phyloP scores from a whole-genome alignment of 2,329 filamentous ascomycete species.

The Penicillium freii region DNA sequence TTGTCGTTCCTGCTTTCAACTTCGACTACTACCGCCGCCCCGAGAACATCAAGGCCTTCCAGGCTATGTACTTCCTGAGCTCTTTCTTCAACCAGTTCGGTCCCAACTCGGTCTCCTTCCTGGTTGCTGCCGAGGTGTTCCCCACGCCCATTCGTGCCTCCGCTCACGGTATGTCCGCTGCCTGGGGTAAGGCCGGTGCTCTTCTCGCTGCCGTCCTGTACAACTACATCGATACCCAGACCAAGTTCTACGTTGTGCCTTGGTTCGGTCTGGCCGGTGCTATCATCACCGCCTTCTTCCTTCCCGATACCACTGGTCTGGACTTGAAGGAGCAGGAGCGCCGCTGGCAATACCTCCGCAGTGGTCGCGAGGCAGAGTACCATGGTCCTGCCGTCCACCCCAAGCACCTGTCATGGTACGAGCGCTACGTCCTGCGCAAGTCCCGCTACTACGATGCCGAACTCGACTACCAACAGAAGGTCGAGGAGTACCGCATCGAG shows the following conservation, averaged over 20 bases:
- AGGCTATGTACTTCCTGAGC: slow-evolving; percentile 96
- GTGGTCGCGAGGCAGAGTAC: slow-evolving; percentile 75
- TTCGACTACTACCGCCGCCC: slow-evolving; percentile 76
- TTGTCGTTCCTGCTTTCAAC: slow-evolving; percentile 85
- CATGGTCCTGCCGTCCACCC: slow-evolving; percentile 91
- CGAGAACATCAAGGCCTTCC: slow-evolving; percentile 78
- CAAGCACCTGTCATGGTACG: slow-evolving; percentile 83
- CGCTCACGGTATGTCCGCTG: slow-evolving; percentile 92
- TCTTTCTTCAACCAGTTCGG: slow-evolving; percentile 99
- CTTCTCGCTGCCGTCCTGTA: slow-evolving; percentile 84
- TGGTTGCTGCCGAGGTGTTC: slow-evolving; percentile 94
- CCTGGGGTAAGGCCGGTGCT: slow-evolving; percentile 83
- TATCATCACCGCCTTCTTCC: slow-evolving; percentile 76
- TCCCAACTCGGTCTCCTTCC: slow-evolving; percentile 93
- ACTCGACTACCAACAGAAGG: slow-evolving; percentile 77
- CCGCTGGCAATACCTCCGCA: slow-evolving; percentile 82
- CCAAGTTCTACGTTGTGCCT: slow-evolving; percentile 86
- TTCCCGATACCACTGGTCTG: slow-evolving; percentile 94
- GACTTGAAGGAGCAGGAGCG: slow-evolving; percentile 97
- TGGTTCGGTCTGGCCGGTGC: slow-evolving; percentile 93
- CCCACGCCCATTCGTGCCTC: slow-evolving; percentile 89
- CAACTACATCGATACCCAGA: slow-evolving; percentile 85
- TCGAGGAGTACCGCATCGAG: slow-evolving; percentile 72
- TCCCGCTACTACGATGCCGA: slow-evolving; percentile 82
- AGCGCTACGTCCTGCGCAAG: slow-evolving; percentile 68